Conservation (phyloP, 2,329 filamentous ascomycete genomes). For the Magnaporthiopsis incrustans region DNA sequence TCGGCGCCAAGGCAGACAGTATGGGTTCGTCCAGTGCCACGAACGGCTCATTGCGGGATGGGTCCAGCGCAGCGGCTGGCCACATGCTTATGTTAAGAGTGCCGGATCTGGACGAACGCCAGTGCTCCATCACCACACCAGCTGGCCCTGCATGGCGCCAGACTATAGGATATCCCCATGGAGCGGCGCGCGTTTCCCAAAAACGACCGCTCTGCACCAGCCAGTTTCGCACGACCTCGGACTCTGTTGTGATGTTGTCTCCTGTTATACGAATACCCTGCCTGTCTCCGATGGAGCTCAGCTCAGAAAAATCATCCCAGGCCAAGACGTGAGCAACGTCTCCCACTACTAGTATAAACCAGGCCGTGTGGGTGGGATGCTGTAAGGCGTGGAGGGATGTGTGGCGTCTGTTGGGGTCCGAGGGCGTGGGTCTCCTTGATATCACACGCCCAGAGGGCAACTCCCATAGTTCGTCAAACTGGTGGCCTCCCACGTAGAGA, state of each 20-base stretch:
- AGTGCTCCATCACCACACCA: neutral
- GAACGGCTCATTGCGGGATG: neutral
- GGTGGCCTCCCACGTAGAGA: slow-evolving; percentile 15
- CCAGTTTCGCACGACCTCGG: neutral
- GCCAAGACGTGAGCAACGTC: neutral
- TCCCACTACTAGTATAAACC: neutral
- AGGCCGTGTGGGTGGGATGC: neutral
- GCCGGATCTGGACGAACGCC: neutral
- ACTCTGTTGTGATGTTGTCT: neutral
- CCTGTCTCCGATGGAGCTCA: neutral
- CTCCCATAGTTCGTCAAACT: slow-evolving; percentile 17
- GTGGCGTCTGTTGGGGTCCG: too few relatives aligned
- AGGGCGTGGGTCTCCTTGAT: neutral
- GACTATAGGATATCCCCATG: neutral
- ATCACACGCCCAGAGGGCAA: slow-evolving; percentile 13
- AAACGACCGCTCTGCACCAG: too few relatives aligned
- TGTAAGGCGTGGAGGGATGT: too few relatives aligned
- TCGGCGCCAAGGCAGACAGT: neutral
- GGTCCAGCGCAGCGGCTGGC: neutral
- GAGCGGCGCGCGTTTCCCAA: too few relatives aligned
- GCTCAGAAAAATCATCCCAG: neutral
- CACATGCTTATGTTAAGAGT: neutral
- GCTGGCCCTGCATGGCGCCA: neutral
- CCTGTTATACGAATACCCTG: neutral
- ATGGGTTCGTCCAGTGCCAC: neutral